Evolutionary conservation across 75 land plant genomes (phyloP).

Genomic region (Sequoiadendron giganteum): DNA sequence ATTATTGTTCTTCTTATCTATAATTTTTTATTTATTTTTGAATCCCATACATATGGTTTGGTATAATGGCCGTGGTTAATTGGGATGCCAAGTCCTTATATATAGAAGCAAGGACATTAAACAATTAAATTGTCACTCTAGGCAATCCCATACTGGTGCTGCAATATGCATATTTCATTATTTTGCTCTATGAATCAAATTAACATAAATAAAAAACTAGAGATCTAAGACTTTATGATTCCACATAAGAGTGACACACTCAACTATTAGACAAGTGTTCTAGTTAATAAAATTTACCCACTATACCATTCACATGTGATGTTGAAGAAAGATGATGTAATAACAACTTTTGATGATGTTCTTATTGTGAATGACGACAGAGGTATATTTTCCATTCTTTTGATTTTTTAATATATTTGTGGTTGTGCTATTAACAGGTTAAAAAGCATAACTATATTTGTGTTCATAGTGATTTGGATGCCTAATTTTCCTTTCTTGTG

Average conservation of each 20-base stretch:
- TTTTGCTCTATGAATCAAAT: too few species aligned
- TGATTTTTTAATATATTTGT: background rate
- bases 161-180: background rate
- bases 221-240: background rate
- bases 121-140: background rate
- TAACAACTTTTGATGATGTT: conserved; percentile 85
- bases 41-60: background rate
- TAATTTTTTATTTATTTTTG: too few species aligned
- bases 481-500: background rate
- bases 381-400: conserved; percentile 39
- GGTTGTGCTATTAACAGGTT: background rate
- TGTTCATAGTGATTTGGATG: background rate
- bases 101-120: too few species aligned
- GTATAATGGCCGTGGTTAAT: background rate
- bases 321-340: conserved; percentile 79
- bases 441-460: background rate
- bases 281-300: conserved; percentile 84
- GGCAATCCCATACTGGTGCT: background rate
- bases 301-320: conserved; percentile 60
- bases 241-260: background rate
- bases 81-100: background rate
- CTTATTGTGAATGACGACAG: conserved; percentile 96
- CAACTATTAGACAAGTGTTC: conserved; percentile 59
- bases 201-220: too few species aligned
- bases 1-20: background rate